These are phyloP conservation scores for Biscogniauxia marginata DNA, from an alignment of 2,329 filamentous ascomycete species.

Conservation along the genomic window DNA sequence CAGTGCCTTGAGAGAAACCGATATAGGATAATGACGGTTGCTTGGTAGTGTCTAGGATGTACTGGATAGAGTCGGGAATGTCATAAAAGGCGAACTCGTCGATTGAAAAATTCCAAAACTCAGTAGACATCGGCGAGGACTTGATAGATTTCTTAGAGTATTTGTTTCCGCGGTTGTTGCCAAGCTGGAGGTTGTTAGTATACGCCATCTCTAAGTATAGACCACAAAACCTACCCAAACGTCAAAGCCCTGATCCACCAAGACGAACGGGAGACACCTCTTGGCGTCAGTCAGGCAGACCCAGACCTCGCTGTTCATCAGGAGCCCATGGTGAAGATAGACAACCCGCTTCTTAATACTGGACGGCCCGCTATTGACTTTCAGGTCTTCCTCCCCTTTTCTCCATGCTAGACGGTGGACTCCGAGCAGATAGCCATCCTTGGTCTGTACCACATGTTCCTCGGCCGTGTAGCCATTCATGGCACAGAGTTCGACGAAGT, in stretches of 20 bases:
- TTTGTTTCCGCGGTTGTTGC: slow-evolving; percentile 98
- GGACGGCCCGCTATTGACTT: slow-evolving; percentile 70
- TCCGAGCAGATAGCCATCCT: slow-evolving; percentile 89
- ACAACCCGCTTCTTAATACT: slow-evolving; percentile 79
- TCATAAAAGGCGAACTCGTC: slow-evolving; percentile 98
- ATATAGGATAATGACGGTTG: slow-evolving; percentile 90
- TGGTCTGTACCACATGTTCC: slow-evolving; percentile 93
- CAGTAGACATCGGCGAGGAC: slow-evolving; percentile 67
- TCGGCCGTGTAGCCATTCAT: slow-evolving; percentile 91
- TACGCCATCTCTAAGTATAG: not conserved
- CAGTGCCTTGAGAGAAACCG: slow-evolving; percentile 95
- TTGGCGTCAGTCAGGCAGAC: slow-evolving; percentile 86
- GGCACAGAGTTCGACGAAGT: slow-evolving; percentile 92
- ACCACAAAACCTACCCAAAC: slow-evolving; percentile 69
- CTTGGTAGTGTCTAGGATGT: slow-evolving; percentile 80
- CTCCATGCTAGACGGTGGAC: slow-evolving; percentile 83
- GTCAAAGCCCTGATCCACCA: slow-evolving; percentile 90
- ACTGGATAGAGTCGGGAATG: slow-evolving; percentile 90
- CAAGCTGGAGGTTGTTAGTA: slow-evolving; percentile 57
- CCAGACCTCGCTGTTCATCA: slow-evolving; percentile 99
- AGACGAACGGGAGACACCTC: slow-evolving; percentile 80
- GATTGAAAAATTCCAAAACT: slow-evolving; percentile 98
- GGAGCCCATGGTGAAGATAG: slow-evolving; percentile 90
- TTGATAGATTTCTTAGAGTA: slow-evolving; percentile 94
- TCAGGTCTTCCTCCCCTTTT: slow-evolving; percentile 74